Evolutionary conservation across 176 grass and related monocot species (phyloP).

Genomic region (Musa schizocarpa): DNA sequence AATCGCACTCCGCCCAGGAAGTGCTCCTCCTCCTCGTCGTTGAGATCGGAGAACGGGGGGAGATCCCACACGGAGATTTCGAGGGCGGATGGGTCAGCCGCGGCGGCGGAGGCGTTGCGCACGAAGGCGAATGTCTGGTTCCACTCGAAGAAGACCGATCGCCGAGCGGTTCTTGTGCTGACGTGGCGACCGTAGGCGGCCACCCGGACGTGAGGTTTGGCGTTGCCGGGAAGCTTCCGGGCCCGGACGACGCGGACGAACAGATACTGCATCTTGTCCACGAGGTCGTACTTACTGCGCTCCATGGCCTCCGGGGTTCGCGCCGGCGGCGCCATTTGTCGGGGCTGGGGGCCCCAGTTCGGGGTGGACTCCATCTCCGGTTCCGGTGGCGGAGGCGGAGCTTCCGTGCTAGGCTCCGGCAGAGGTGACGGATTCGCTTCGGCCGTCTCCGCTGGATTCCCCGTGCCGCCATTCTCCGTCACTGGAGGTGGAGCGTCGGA

Average conservation of each 20-base stretch:
- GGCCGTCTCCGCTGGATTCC: slow-evolving; percentile 10
- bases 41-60: slow-evolving; percentile 46
- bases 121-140: slow-evolving; percentile 79
- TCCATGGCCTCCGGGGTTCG: slow-evolving; percentile 36
- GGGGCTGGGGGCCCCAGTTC: slow-evolving; percentile 17
- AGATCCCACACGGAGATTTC: slow-evolving; percentile 87
- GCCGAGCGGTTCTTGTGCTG: slow-evolving; percentile 43
- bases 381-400: neutral
- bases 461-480: neutral
- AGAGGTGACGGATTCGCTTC: slow-evolving; percentile 20
- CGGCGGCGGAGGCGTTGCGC: slow-evolving; percentile 37
- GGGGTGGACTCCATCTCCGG: slow-evolving; percentile 20
- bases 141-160: slow-evolving; percentile 79
- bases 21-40: slow-evolving; percentile 38
- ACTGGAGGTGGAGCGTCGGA: slow-evolving; percentile 11
- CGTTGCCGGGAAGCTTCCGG: slow-evolving; percentile 38
- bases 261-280: slow-evolving; percentile 91
- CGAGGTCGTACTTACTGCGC: slow-evolving; percentile 63
- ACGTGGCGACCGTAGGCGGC: slow-evolving; percentile 44
- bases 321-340: slow-evolving; percentile 25
- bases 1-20: slow-evolving; percentile 93
- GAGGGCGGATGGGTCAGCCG: slow-evolving; percentile 34
- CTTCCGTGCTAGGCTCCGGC: slow-evolving; percentile 1
- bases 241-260: slow-evolving; percentile 75
- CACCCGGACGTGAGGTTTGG: slow-evolving; percentile 66